phyloP scores from a whole-genome alignment of 768 basidiomycete genomes.

The Amanita brunnescens region DNA sequence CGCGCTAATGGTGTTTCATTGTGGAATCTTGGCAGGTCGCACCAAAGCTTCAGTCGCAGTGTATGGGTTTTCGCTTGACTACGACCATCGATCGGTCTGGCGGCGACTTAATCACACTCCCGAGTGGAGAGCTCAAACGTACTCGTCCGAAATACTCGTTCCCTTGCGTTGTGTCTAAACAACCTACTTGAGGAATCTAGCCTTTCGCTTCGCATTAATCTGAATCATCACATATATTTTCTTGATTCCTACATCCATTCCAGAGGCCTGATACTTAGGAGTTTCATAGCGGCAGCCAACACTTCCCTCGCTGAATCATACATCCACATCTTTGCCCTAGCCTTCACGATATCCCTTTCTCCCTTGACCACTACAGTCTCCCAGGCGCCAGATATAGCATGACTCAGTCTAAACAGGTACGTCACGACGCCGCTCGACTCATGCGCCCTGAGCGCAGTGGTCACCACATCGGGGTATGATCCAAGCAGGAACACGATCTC shows the following conservation, averaged over 20 bases:
- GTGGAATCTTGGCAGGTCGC: no score
- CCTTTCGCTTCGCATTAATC: no score
- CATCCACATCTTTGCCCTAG: slow-evolving; percentile 79
- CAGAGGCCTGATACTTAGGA: slow-evolving; percentile 83
- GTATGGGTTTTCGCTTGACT: no score
- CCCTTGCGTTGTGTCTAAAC: no score
- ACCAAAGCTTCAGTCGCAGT: no score
- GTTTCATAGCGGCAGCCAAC: slow-evolving; percentile 75
- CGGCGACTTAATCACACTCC: no score
- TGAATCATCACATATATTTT: no score
- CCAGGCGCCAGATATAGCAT: slow-evolving; percentile 89
- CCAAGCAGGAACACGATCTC: slow-evolving; percentile 85
- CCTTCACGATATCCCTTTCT: slow-evolving; percentile 67
- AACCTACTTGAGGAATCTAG: no score
- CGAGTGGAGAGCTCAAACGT: no score
- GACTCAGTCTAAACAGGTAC: slow-evolving; percentile 78
- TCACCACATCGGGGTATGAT: slow-evolving; percentile 86
- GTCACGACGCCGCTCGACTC: slow-evolving; percentile 92
- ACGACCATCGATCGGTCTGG: no score
- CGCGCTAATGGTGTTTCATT: no score
- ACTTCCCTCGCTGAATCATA: slow-evolving; percentile 88
- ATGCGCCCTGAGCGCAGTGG: slow-evolving; percentile 71
- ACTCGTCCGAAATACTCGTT: no score
- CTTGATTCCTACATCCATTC: slow-evolving; percentile 87
- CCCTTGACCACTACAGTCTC: slow-evolving; percentile 83